phyloP scores from a whole-genome alignment of 2,329 filamentous ascomycete species.

The Phoma sp. region DNA sequence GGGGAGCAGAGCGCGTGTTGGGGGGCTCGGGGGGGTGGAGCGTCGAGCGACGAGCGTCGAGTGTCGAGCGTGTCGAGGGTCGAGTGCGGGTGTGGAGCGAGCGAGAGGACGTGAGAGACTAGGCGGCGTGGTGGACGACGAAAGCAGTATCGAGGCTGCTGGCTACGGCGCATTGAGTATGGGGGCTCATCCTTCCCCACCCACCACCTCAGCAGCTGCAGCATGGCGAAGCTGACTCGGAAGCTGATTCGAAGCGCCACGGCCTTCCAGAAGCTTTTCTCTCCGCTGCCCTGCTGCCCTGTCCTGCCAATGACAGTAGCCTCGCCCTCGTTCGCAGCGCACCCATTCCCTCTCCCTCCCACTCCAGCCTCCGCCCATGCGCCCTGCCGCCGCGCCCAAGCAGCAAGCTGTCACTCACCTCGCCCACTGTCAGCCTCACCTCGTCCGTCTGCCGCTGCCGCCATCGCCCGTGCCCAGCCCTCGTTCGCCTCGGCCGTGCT shows the following conservation, averaged over 20 bases:
- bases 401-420: neutral
- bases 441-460: too few species aligned
- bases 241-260: constrained; percentile 16
- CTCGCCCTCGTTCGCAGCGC: too few species aligned
- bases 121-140: neutral
- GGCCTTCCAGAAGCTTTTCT: constrained; percentile 12
- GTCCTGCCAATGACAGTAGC: neutral
- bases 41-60: too few species aligned
- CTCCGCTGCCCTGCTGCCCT: constrained; percentile 3
- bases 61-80: too few species aligned
- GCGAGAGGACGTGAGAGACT: neutral
- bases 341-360: neutral
- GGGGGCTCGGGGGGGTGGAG: too few species aligned
- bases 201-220: neutral
- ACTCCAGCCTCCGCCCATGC: too few species aligned
- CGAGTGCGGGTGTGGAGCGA: constrained; percentile 4
- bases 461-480: neutral
- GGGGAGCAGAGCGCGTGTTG: constrained; percentile 16
- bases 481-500: neutral
- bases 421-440: too few species aligned
- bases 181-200: constrained; percentile 4
- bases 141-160: too few species aligned
- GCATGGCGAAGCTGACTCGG: neutral
- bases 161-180: too few species aligned
- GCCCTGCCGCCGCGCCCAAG: neutral